Evolutionary conservation across 305 asterid species (phyloP), one percentile per base, ranked within the genome.

Genomic region (Rubia tinctorum): DNA sequence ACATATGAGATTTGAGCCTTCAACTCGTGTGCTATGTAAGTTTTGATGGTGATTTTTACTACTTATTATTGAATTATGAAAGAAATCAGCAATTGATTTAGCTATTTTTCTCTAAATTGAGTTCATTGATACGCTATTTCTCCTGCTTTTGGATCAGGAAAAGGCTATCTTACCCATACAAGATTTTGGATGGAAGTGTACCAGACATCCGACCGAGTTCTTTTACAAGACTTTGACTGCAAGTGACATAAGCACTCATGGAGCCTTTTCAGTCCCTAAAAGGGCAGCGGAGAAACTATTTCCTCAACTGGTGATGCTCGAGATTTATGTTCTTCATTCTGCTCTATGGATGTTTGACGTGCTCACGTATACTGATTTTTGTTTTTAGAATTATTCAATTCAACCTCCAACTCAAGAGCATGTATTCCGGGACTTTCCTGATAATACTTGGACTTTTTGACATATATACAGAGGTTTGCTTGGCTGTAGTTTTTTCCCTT

Each of bases 391-490:
- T 80, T 93, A 88, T 71, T 85, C 96, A 0, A 89, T 89, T 95
- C 97, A 91, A 80, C 98, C 97, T 76, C 97, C 98, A 71, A 85
- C 88, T 4, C 97, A 93, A 83, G 98, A 93, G 83, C 98, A 91
- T 74, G 88, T 93, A 27, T 96, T 93, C 34, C 90, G 95, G 62
- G 98, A 93, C 84, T 81, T 93, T 86, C 98, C 91, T 18, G 95
- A 89, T 44, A 93, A 93, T 74, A 89, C 92, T 13, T 91, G 98
- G 98, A 86, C 96, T 60, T 93, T 93, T 80, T 96, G 98, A 30
- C 98, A 91, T 78, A 89, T 93, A 64, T 91, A 89, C 84, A 88
- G 98, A 56, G 98, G 97, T 91, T 64, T 71, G 85, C 37, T 69
- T 73, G 67, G 47, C 69, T 82, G n/a, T 76, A 27, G 18, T 42